These are phyloP conservation scores for Lichtheimia corymbifera DNA, from an alignment of 371 early-diverging fungal species.

Conservation along the genomic window DNA sequence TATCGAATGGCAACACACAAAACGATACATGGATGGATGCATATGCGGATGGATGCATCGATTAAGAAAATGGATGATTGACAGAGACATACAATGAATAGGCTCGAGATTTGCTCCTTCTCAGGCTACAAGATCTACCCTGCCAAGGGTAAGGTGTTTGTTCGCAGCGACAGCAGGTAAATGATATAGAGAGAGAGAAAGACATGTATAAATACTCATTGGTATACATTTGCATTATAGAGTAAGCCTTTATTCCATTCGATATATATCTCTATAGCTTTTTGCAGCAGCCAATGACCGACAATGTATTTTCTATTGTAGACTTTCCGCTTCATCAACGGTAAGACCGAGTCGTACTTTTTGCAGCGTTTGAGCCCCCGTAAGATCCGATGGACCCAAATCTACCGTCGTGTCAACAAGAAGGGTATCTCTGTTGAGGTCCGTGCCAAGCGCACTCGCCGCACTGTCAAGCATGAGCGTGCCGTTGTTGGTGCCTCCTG, in stretches of 20 bases:
- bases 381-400: slow-evolving; percentile 95
- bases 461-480: slow-evolving; percentile 95
- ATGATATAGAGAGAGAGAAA: neutral
- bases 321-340: slow-evolving; percentile 95
- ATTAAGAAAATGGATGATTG: slow-evolving; percentile 6
- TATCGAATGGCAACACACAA: neutral
- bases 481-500: slow-evolving; percentile 94
- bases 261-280: neutral
- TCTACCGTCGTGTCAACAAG: slow-evolving; percentile 97
- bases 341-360: slow-evolving; percentile 95
- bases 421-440: slow-evolving; percentile 97
- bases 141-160: slow-evolving; percentile 92
- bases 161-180: slow-evolving; percentile 87
- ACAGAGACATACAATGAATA: slow-evolving; percentile 24
- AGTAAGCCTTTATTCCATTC: slow-evolving; percentile 6
- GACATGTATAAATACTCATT: neutral
- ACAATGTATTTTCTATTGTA: slow-evolving; percentile 23
- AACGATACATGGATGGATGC: slow-evolving; percentile 8
- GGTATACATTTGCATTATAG: neutral
- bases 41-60: slow-evolving; percentile 10
- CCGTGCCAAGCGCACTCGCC: slow-evolving; percentile 94
- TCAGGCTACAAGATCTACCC: slow-evolving; percentile 99
- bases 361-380: slow-evolving; percentile 95
- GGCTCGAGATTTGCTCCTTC: slow-evolving; percentile 93
- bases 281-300: neutral